These are phyloP conservation scores for Macrotyloma uniflorum DNA, from an alignment of 306 rosid species.

Conservation along the genomic window DNA sequence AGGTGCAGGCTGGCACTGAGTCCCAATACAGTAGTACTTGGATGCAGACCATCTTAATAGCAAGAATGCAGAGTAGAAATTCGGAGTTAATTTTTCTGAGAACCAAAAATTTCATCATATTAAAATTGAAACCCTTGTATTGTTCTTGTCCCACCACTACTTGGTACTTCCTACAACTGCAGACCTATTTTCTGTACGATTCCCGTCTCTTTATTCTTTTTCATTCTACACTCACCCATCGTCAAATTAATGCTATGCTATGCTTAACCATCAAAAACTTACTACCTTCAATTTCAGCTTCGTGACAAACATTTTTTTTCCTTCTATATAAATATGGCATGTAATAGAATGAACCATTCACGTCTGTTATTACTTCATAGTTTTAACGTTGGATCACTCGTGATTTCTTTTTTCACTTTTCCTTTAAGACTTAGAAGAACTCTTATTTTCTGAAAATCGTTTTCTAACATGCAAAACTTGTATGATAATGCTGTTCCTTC, in stretches of 20 bases:
- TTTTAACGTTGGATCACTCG: background rate
- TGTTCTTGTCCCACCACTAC: conserved; percentile 44
- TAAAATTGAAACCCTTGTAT: background rate
- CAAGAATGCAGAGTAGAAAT: conserved; percentile 32
- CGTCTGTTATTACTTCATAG: background rate
- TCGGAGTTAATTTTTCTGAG: conserved; percentile 28
- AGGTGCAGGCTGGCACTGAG: conserved; percentile 22
- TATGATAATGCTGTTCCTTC: background rate
- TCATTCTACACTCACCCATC: conserved; percentile 7
- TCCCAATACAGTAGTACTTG: conserved; percentile 29
- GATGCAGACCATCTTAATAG: conserved; percentile 33
- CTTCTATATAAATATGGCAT: conserved; percentile 5
- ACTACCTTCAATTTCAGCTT: conserved; percentile 34
- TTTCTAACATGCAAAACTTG: background rate
- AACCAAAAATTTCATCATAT: conserved; percentile 30
- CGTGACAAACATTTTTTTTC: conserved; percentile 35
- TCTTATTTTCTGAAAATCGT: background rate
- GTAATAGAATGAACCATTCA: background rate
- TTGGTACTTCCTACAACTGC: conserved; percentile 29
- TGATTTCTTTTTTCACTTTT: background rate
- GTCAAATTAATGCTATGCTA: background rate
- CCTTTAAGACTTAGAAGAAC: no score
- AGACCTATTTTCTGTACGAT: conserved; percentile 32
- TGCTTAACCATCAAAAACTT: conserved; percentile 20
- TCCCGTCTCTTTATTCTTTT: conserved; percentile 30